Base-by-base conservation (phyloP, 345 rosid species). In the Combretum micranthum region DNA sequence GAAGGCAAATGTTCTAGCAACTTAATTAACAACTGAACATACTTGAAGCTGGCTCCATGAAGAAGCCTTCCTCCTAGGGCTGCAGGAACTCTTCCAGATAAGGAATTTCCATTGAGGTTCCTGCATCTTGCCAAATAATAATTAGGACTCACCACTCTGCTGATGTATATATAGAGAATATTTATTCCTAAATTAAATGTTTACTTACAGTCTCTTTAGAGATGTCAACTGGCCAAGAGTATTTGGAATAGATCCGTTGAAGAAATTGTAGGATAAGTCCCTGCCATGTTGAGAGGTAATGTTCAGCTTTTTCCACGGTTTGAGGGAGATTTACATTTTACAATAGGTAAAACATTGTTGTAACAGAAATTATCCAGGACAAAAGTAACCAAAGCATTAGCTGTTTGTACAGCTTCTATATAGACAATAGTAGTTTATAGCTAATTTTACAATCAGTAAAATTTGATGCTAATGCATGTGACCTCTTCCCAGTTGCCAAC, bases 21-120 rank as follows among this genome's bases (percentile, higher is more conserved):
- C 39, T 32, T 32, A 32, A 32, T 32, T 32, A 7, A 32, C 39
- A 32, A 11, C 19, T 25, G 44, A 61, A 54, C 84, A 55, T 87
- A 94, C 99, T 94, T 94, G 77, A 84, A 94, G 76, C 95, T 90
- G 69, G 96, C 90, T 74, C 97, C 81, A 39, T 90, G 86, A 74
- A 94, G 74, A 67, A 94, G 89, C 66, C 84, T 84, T 77, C 96
- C 99, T 65, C 96, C 99, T 6, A 94, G 72, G 47, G 88, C 75
- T 17, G 83, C 88, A 16, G 99, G 95, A 59, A 94, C 99, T 64
- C 73, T 74, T 56, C 99, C 97, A 13, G 92, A 82, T 66, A 94
- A 65, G 23, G 79, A 79, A 73, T 94, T 94, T 23, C 99, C 87
- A 26, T 90, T 90, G 75, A 94, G 93, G 79, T 85, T 79, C 77